These are phyloP conservation scores for Escallonia herrerae DNA, from an alignment of 129 eudicot species.

Conservation along the genomic window DNA sequence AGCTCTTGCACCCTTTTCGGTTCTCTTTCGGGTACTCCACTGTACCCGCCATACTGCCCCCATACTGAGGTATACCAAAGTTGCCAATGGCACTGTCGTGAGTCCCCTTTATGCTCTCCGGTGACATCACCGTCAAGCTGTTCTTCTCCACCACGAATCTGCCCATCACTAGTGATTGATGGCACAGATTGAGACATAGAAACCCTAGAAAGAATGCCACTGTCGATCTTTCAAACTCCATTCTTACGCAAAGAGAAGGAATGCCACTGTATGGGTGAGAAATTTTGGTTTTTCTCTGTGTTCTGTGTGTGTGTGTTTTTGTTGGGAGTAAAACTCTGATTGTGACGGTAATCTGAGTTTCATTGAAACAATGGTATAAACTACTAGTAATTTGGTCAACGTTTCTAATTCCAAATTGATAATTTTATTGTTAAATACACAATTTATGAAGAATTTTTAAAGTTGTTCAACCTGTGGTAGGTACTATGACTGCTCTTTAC, in stretches of 20 bases:
- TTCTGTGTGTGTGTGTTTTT: background rate
- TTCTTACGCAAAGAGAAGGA: background rate
- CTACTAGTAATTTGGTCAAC: too few species aligned
- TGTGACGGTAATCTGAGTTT: too few species aligned
- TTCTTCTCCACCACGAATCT: slow-evolving; percentile 80
- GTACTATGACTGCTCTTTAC: too few species aligned
- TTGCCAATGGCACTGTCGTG: slow-evolving; percentile 92
- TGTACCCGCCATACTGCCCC: slow-evolving; percentile 92
- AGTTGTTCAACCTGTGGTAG: too few species aligned
- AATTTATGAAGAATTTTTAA: too few species aligned
- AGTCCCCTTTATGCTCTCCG: slow-evolving; percentile 62
- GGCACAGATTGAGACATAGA: slow-evolving; percentile 22
- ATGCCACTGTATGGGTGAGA: background rate
- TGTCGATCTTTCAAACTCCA: slow-evolving; percentile 26
- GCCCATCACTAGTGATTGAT: slow-evolving; percentile 18
- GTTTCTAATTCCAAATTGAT: too few species aligned
- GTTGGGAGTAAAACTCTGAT: too few species aligned
- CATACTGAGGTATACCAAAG: slow-evolving; percentile 92
- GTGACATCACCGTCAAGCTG: slow-evolving; percentile 74
- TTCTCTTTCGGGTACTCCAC: slow-evolving; percentile 83
- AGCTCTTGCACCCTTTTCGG: slow-evolving; percentile 61
- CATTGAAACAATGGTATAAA: too few species aligned
- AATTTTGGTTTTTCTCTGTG: background rate
- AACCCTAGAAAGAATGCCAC: slow-evolving; percentile 33
- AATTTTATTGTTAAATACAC: too few species aligned